phyloP scores from a whole-genome alignment of 441 rosid species.

The Adansonia grandidieri region DNA sequence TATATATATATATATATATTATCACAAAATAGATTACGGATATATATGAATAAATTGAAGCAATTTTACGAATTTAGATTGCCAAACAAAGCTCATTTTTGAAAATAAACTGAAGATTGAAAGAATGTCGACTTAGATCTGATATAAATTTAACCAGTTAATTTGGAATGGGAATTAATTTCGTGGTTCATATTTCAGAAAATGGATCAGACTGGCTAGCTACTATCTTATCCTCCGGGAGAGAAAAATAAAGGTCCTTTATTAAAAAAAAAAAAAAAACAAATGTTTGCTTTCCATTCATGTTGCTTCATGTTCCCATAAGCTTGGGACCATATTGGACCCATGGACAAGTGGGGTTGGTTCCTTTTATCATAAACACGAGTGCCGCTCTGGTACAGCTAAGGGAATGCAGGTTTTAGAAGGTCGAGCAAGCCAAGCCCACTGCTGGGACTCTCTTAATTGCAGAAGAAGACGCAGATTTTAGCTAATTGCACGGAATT shows the following conservation, averaged over 20 bases:
- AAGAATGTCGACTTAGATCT: background rate
- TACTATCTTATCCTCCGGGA: background rate
- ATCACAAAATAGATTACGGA: background rate
- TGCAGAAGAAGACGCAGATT: constrained; percentile 16
- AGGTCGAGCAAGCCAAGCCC: background rate
- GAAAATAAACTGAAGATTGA: background rate
- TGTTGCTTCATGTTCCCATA: constrained; percentile 30
- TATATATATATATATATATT: no score
- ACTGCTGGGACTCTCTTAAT: background rate
- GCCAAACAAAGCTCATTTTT: background rate
- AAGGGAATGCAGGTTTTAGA: constrained; percentile 37
- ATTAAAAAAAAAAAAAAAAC: background rate
- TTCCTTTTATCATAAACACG: constrained; percentile 28
- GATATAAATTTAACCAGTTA: background rate
- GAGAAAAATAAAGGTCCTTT: background rate
- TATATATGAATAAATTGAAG: background rate
- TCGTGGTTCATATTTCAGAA: background rate
- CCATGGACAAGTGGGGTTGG: constrained; percentile 31
- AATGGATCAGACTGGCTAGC: background rate
- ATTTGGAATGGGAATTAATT: background rate
- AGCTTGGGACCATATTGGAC: constrained; percentile 45
- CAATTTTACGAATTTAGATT: background rate
- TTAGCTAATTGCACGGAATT: constrained; percentile 21
- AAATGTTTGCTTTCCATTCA: constrained; percentile 8
- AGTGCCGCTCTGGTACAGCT: constrained; percentile 39